Conservation (phyloP, 164 flowering plant species). For the Vitis cinerea region DNA sequence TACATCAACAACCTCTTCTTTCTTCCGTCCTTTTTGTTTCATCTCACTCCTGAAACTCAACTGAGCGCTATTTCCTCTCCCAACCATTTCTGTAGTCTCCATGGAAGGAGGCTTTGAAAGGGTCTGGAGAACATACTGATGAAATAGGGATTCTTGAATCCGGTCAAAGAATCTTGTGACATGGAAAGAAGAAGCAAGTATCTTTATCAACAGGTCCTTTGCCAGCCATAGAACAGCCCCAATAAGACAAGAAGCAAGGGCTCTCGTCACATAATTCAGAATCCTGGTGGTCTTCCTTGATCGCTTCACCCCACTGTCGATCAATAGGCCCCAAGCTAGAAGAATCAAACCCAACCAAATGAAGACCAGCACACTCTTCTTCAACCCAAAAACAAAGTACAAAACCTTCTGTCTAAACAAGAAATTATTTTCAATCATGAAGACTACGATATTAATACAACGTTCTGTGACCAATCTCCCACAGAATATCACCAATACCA, state of each 20-base stretch:
- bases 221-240: constrained; percentile 44
- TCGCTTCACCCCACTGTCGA: constrained; percentile 35
- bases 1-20: constrained; percentile 60
- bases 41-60: constrained; percentile 43
- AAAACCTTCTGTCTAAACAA: constrained; percentile 46
- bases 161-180: constrained; percentile 51
- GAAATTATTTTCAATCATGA: constrained; percentile 44
- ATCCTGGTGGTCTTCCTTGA: constrained; percentile 20
- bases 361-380: constrained; percentile 37
- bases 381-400: constrained; percentile 42
- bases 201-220: constrained; percentile 43
- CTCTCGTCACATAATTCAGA: constrained; percentile 37
- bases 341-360: constrained; percentile 52
- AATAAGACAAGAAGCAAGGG: constrained; percentile 29
- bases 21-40: constrained; percentile 37
- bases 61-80: constrained; percentile 30
- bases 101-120: constrained; percentile 49
- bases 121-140: constrained; percentile 48
- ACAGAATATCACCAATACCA: constrained; percentile 29
- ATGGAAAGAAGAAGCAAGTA: constrained; percentile 50
- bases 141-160: constrained; percentile 51
- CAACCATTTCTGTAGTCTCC: constrained; percentile 26
- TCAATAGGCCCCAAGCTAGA: constrained; percentile 44
- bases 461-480: constrained; percentile 34
- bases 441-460: constrained; percentile 28